phyloP scores from a whole-genome alignment of 2,329 filamentous ascomycete genomes.

The Colletotrichum sp. region DNA sequence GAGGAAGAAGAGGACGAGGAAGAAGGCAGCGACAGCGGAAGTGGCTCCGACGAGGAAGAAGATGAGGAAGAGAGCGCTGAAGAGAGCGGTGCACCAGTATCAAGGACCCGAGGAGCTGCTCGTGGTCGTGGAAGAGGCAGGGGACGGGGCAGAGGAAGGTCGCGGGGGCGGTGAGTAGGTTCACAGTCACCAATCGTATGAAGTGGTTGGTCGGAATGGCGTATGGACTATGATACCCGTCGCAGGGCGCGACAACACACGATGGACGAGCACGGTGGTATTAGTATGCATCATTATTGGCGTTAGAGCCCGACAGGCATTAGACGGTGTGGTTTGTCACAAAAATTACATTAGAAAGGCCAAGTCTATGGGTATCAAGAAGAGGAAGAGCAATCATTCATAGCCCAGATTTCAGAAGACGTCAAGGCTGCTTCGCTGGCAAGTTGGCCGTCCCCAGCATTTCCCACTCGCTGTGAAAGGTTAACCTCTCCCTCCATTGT shows the following conservation, averaged over 20 bases:
- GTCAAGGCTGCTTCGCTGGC: background rate
- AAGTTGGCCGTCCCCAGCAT: conserved; percentile 15
- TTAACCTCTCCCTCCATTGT: conserved; percentile 43
- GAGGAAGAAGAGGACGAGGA: conserved; percentile 27
- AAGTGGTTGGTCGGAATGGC: background rate
- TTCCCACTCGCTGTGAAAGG: conserved; percentile 50
- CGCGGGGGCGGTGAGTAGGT: background rate
- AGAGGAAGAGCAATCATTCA: background rate
- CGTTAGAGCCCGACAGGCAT: background rate
- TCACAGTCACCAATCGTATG: background rate
- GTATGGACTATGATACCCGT: conserved; percentile 11
- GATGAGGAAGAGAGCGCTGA: conserved; percentile 37
- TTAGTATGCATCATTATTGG: background rate
- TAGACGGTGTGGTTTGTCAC: background rate
- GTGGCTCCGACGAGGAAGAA: conserved; percentile 11
- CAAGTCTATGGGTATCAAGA: conserved; percentile 17
- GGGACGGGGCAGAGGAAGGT: conserved; percentile 26
- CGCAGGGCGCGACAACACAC: background rate
- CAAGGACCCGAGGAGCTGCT: conserved; percentile 39
- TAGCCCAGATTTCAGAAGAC: background rate
- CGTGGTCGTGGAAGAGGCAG: conserved; percentile 40
- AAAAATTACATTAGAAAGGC: background rate
- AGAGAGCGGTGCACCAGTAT: conserved; percentile 42
- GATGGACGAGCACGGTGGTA: background rate
- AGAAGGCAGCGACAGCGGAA: conserved; percentile 31